phyloP scores from a whole-genome alignment of 305 asterid genomes.

The Fraxinus floribunda region DNA sequence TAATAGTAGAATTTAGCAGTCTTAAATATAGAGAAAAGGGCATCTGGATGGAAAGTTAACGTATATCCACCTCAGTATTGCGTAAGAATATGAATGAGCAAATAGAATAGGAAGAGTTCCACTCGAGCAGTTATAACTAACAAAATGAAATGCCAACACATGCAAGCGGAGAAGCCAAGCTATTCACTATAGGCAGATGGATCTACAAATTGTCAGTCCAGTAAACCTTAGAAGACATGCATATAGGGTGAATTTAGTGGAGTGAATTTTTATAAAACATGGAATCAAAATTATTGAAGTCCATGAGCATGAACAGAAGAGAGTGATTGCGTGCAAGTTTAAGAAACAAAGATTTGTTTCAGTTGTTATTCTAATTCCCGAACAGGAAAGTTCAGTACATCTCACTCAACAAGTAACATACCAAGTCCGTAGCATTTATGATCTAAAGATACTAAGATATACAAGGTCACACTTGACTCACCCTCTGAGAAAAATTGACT shows the following conservation, averaged over 20 bases:
- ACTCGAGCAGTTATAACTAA: not conserved
- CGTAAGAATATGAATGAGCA: not conserved
- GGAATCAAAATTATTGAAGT: not conserved
- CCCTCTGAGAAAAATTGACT: slow-evolving; percentile 69
- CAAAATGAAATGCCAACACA: not conserved
- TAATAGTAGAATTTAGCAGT: not conserved
- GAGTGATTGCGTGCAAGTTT: not conserved
- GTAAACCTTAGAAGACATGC: not conserved
- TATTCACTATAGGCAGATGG: not conserved
- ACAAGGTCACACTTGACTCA: slow-evolving; percentile 38
- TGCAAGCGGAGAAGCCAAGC: not conserved
- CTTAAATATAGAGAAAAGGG: not conserved
- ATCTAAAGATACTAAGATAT: not conserved
- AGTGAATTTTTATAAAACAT: not conserved
- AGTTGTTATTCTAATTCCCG: not conserved
- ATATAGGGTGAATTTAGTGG: not conserved
- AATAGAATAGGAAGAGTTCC: not conserved
- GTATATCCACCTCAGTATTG: not conserved
- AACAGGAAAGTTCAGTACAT: not conserved
- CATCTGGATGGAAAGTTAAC: not conserved
- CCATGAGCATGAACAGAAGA: not conserved
- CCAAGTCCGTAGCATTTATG: not conserved
- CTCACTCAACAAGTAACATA: not conserved
- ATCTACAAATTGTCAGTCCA: not conserved
- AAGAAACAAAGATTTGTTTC: not conserved